Evolutionary conservation across 805 yeast species (phyloP).

Genomic region (Teunomyces barrocoloradensis): DNA sequence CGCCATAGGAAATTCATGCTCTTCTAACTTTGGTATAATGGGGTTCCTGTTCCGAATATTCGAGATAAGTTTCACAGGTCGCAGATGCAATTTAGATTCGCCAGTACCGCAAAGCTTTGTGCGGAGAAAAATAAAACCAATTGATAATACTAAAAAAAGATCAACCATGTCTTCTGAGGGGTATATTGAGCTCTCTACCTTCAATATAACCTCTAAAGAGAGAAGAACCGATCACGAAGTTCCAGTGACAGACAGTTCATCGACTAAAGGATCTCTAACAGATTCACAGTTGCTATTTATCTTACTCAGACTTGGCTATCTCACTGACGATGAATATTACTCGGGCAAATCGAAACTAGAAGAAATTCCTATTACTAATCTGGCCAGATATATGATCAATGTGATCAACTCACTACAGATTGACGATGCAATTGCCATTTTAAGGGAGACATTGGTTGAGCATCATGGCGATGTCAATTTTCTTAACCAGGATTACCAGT

Average conservation of each 20-base stretch:
- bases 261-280: background rate
- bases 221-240: background rate
- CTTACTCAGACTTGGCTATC: conserved; percentile 9
- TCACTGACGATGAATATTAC: conserved; percentile 10
- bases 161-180: background rate
- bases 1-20: background rate
- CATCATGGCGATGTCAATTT: conserved; percentile 36
- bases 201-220: background rate
- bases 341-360: background rate
- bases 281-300: conserved; percentile 5
- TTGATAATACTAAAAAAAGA: background rate
- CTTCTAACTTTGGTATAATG: no score
- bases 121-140: background rate
- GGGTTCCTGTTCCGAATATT: no score
- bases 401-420: conserved; percentile 23
- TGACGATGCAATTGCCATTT: conserved; percentile 27
- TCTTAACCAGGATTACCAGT: conserved; percentile 30
- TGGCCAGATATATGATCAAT: conserved; percentile 25
- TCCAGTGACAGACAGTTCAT: background rate
- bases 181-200: conserved; percentile 6
- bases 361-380: conserved; percentile 4
- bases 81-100: background rate
- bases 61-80: background rate
- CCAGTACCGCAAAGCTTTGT: background rate
- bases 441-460: conserved; percentile 35